Evolutionary conservation across 371 early-diverging fungal species (phyloP).

Genomic region (Mucor piriformis): DNA sequence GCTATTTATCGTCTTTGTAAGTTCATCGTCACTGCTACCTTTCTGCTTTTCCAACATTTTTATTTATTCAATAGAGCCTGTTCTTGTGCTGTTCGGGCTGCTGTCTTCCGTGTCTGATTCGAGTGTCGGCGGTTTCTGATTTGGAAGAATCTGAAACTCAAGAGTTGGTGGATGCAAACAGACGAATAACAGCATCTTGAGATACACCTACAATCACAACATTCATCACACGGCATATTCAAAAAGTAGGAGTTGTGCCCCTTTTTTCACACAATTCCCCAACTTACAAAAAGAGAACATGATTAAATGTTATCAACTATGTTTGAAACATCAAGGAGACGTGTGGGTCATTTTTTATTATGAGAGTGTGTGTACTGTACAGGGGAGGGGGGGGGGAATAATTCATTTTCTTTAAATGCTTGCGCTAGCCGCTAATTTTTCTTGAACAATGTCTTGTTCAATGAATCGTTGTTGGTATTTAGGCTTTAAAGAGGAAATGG

Average conservation of each 20-base stretch:
- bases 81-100: constrained; percentile 75
- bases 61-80: constrained; percentile 39
- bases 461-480: constrained; percentile 6
- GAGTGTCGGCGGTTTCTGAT: constrained; percentile 34
- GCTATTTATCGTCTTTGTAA: constrained; percentile 73
- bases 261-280: not conserved
- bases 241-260: too few species aligned
- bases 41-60: not conserved
- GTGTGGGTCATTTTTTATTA: too few species aligned
- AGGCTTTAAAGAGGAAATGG: constrained; percentile 9
- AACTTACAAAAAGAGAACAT: not conserved
- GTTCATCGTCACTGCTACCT: constrained; percentile 14
- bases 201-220: too few species aligned
- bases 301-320: not conserved
- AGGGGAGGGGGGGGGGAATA: not conserved
- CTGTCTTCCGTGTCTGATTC: constrained; percentile 69
- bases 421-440: constrained; percentile 12
- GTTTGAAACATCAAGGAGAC: not conserved
- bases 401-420: constrained; percentile 4
- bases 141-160: constrained; percentile 33
- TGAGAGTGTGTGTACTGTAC: not conserved
- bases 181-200: constrained; percentile 27
- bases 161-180: constrained; percentile 27
- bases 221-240: too few species aligned
- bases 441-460: constrained; percentile 1